phyloP scores from a whole-genome alignment of 2,329 filamentous ascomycete species.

The Curvularia lunata region DNA sequence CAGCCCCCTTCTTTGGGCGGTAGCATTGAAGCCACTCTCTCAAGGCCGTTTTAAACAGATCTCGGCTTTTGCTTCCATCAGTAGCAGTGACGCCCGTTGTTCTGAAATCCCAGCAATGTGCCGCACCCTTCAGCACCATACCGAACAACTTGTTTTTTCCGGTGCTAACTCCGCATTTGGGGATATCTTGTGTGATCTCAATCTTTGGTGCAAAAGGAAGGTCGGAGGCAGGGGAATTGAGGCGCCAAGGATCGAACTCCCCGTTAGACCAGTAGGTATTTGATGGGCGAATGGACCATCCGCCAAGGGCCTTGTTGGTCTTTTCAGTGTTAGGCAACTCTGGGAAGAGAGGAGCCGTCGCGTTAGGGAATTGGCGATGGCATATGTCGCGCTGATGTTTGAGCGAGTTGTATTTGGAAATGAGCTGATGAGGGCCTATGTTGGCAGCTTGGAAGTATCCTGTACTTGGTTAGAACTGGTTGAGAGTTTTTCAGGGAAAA shows the following conservation, averaged over 20 bases:
- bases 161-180: slow-evolving; percentile 50
- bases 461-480: slow-evolving; percentile 16
- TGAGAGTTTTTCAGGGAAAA: neutral
- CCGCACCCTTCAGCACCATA: slow-evolving; percentile 47
- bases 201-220: slow-evolving; percentile 51
- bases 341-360: neutral
- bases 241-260: slow-evolving; percentile 61
- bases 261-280: slow-evolving; percentile 60
- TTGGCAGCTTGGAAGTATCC: slow-evolving; percentile 59
- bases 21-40: neutral
- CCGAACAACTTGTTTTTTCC: slow-evolving; percentile 54
- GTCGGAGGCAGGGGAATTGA: slow-evolving; percentile 21
- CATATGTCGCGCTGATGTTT: slow-evolving; percentile 56
- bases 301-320: slow-evolving; percentile 53
- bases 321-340: slow-evolving; percentile 55
- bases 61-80: slow-evolving; percentile 1
- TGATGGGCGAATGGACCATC: slow-evolving; percentile 60
- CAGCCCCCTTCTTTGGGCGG: neutral
- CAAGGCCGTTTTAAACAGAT: slow-evolving; percentile 1
- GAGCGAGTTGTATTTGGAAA: slow-evolving; percentile 57
- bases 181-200: neutral
- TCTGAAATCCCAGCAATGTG: slow-evolving; percentile 3
- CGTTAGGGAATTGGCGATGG: slow-evolving; percentile 45
- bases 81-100: neutral
- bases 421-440: slow-evolving; percentile 55